Evolutionary conservation across 768 basidiomycete genomes (phyloP), one percentile per base, ranked within the genome.

Genomic region (Infundibulicybe gibba): DNA sequence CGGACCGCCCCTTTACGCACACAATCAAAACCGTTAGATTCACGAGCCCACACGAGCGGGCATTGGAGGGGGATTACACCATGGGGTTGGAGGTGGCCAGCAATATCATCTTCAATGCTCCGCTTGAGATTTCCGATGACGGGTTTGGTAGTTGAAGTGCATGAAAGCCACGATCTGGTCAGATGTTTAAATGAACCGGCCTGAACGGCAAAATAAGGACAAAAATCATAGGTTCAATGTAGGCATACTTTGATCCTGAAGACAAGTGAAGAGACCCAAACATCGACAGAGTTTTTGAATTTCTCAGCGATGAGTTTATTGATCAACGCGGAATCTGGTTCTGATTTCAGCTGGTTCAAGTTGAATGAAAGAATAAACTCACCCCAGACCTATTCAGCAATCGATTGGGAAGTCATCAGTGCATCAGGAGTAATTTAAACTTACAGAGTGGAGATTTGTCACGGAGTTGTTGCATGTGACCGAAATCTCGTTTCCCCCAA

Each of bases 41-140:
- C 75, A 38, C 60, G 47, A 13, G 74, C 74, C 74, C 75, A 77
- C n/a, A 71, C 69, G 2, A 76, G 61, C 20, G 76, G 75, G 54
- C 76, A 78, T 13, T 59, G 58, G 25, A 77, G 66, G 5, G 72
- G 71, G 41, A 75, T 64, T 13, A 61, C 58, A 8, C 4, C 25
- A 6, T 62, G 60, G 19, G 56, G 44, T 15, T 53, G 38, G 10
- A 69, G 54, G n/a, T 69, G 44, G 2, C 46, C 54, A 3, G 54
- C 45, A 14, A 72, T 56, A 41, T 72, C 70, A 14, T 65, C 61
- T 38, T 58, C 56, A 12, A 69, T 58, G 44, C 51, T 60, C 25
- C 60, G 57, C 40, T 54, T 57, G 25, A 25, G 25, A 25, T 25
- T 25, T 25, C 25, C 25, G 4, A 3, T 25, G 30, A 56, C 57